Evolutionary conservation across 306 rosid genomes (phyloP).

Genomic region (Malus domestica): DNA sequence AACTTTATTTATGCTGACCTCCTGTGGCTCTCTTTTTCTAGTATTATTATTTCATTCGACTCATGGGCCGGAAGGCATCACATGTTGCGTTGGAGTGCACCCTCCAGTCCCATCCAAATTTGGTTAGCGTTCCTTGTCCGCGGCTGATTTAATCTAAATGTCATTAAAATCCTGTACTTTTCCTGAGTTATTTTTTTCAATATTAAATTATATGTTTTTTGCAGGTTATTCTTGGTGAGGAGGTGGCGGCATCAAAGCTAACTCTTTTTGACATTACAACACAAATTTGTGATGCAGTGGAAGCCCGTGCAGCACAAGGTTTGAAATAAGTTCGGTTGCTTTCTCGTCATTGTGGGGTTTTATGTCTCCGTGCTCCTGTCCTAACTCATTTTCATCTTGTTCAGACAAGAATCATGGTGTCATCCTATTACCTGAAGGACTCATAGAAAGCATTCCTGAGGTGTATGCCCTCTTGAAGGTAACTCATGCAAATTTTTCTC

Average conservation of each 20-base stretch:
- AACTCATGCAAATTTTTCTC: not conserved
- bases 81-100: conserved; percentile 98
- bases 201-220: conserved; percentile 7
- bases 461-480: conserved; percentile 94
- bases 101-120: conserved; percentile 95
- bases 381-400: conserved; percentile 15
- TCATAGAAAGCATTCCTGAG: conserved; percentile 98
- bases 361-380: not conserved
- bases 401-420: conserved; percentile 95
- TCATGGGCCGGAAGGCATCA: conserved; percentile 97
- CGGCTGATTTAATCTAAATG: not conserved
- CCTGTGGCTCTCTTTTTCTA: conserved; percentile 24
- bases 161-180: not conserved
- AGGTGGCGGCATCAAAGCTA: conserved; percentile 91
- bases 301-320: conserved; percentile 93
- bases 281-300: conserved; percentile 87
- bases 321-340: conserved; percentile 17
- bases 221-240: conserved; percentile 97
- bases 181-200: not conserved
- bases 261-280: conserved; percentile 78
- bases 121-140: conserved; percentile 44
- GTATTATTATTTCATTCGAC: conserved; percentile 95
- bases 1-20: not conserved
- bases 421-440: conserved; percentile 89
- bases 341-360: not conserved